Evolutionary conservation across 345 rosid genomes (phyloP), one percentile per base, ranked within the genome.

Genomic region (Aegle marmelos): DNA sequence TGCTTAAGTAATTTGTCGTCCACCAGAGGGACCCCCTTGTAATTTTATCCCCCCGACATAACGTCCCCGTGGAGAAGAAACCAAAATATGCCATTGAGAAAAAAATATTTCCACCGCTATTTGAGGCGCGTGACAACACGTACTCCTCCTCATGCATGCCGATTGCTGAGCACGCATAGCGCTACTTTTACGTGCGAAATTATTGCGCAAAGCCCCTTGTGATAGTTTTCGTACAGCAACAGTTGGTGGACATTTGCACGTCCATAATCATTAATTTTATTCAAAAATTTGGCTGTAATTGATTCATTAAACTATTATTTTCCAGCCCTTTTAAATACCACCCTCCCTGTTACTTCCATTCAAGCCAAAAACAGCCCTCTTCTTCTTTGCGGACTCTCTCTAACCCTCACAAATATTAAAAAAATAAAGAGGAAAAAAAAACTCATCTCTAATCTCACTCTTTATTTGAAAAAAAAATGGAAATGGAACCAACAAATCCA

Each of bases 321-420:
- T 70, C 57, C 78, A 14, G 8, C 62, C 70, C 89, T 86, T 84
- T 90, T 89, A 89, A 83, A 90, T 88, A 83, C 82, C 82, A 69
- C 81, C 63, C 75, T 62, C 63, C 76, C 27, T 72, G 4, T 33
- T 78, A 70, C 54, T 24, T 67, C 19, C 68, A 75, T 30, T 28
- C 76, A 60, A 60, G 19, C 66, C 68, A 65, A 66, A 28, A 30
- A 58, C 11, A 19, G 24, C 66, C 13, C 14, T 41, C 58, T 56
- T 50, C 80, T 57, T 34, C 59, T 50, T 65, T 10, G 72, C 33
- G 6, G 76, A 64, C 68, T n/a, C 71, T 25, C 74, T 68, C 48
- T 41, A 7, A 0, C 39, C 8, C 70, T 73, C 76, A 48, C 6
- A 13, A 33, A 61, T 41, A 41, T 66, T 24, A 36, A 17, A 75